phyloP scores from a whole-genome alignment of 805 yeast species.

The Torulaspora delbrueckii region DNA sequence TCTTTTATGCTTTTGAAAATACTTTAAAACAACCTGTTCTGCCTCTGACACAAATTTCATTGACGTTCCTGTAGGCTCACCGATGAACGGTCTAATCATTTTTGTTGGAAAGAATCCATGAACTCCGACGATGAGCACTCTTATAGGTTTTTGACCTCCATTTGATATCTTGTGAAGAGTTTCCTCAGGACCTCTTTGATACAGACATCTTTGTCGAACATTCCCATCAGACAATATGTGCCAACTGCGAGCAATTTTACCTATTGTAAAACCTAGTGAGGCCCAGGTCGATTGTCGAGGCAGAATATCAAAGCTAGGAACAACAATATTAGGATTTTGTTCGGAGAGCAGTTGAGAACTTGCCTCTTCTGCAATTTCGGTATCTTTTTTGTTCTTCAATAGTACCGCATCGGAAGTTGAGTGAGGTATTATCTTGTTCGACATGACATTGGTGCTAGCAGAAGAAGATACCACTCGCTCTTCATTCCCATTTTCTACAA shows the following conservation, averaged over 20 bases:
- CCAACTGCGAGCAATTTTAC: constrained; percentile 16
- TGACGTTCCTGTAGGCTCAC: constrained; percentile 96
- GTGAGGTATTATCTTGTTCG: constrained; percentile 20
- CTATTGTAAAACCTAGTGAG: constrained; percentile 17
- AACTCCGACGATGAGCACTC: constrained; percentile 81
- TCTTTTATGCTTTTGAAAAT: constrained; percentile 46
- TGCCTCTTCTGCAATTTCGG: constrained; percentile 12
- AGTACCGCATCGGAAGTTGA: constrained; percentile 21
- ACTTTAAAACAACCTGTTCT: constrained; percentile 65
- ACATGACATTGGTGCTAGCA: constrained; percentile 1
- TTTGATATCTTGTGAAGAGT: constrained; percentile 20
- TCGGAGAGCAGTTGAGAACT: constrained; percentile 11
- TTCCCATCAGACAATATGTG: constrained; percentile 7
- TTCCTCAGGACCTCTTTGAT: constrained; percentile 15
- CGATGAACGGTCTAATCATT: constrained; percentile 78
- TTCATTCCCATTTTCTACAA: neutral
- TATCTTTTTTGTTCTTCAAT: constrained; percentile 17
- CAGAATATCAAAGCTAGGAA: constrained; percentile 30
- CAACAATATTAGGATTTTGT: constrained; percentile 29
- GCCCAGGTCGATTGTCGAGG: constrained; percentile 28
- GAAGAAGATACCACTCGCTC: constrained; percentile 8
- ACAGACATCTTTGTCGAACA: constrained; percentile 7
- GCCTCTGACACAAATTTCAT: constrained; percentile 87
- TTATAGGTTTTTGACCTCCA: constrained; percentile 37
- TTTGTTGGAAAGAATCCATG: constrained; percentile 95